Evolutionary conservation across 129 eudicot genomes (phyloP).

Genomic region (Flaveria linearis): DNA sequence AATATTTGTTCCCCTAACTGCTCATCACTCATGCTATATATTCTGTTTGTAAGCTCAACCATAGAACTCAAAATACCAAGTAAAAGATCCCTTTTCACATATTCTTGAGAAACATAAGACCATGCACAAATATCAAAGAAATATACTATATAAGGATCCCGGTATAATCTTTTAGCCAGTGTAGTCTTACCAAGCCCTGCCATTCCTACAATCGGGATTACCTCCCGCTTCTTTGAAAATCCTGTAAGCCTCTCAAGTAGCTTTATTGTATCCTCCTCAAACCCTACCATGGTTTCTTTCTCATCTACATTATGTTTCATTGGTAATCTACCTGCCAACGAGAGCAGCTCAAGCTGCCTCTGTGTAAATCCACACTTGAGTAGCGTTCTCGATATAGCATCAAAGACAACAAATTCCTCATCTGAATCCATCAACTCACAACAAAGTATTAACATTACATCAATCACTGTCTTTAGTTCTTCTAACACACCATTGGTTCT

Average conservation of each 20-base stretch:
- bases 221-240: conserved; percentile 21
- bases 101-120: conserved; percentile 39
- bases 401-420: conserved; percentile 24
- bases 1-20: conserved; percentile 29
- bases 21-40: conserved; percentile 27
- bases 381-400: conserved; percentile 20
- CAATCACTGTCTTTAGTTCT: conserved; percentile 28
- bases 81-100: conserved; percentile 34
- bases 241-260: conserved; percentile 35
- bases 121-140: conserved; percentile 39
- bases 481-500: conserved; percentile 13
- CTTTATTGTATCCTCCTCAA: conserved; percentile 38
- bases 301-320: conserved; percentile 23
- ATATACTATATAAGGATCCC: conserved; percentile 23
- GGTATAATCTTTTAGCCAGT: conserved; percentile 38
- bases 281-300: conserved; percentile 39
- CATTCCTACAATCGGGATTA: conserved; percentile 51
- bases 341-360: conserved; percentile 29
- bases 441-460: conserved; percentile 27
- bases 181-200: conserved; percentile 54
- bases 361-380: conserved; percentile 24
- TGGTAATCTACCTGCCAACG: conserved; percentile 24
- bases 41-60: conserved; percentile 1
- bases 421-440: conserved; percentile 18
- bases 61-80: conserved; percentile 25